phyloP scores from a whole-genome alignment of 768 basidiomycete species.

The Tricholoma matsutake region DNA sequence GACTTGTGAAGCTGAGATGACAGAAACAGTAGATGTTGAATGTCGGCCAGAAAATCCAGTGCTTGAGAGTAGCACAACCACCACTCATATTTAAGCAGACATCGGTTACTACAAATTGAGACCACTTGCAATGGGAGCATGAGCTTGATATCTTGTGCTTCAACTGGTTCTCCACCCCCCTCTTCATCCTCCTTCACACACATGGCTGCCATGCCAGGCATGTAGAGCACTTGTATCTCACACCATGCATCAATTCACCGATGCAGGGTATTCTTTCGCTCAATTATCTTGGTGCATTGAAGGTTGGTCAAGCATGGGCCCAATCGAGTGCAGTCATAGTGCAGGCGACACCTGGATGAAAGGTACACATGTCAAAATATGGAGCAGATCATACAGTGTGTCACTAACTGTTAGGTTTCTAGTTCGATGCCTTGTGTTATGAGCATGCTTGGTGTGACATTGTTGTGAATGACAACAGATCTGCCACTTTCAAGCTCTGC shows the following conservation, averaged over 20 bases:
- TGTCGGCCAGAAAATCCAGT: background rate
- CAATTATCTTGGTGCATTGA: constrained; percentile 8
- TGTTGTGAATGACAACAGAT: constrained; percentile 3
- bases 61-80: constrained; percentile 1
- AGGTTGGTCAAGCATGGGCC: constrained; percentile 13
- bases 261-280: constrained; percentile 3
- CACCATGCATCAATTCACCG: no score
- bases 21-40: constrained; percentile 10
- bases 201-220: background rate
- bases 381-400: background rate
- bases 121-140: background rate
- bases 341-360: no score
- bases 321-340: background rate
- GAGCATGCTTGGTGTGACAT: constrained; percentile 18
- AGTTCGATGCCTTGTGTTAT: constrained; percentile 19
- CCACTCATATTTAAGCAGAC: constrained; percentile 11
- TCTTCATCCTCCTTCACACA: background rate
- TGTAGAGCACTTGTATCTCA: no score
- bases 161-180: background rate
- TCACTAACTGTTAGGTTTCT: background rate
- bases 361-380: background rate
- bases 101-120: background rate
- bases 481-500: background rate
- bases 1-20: background rate
- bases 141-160: background rate